Base-by-base conservation (phyloP, 305 asterid species). In the Rubia tinctorum region DNA sequence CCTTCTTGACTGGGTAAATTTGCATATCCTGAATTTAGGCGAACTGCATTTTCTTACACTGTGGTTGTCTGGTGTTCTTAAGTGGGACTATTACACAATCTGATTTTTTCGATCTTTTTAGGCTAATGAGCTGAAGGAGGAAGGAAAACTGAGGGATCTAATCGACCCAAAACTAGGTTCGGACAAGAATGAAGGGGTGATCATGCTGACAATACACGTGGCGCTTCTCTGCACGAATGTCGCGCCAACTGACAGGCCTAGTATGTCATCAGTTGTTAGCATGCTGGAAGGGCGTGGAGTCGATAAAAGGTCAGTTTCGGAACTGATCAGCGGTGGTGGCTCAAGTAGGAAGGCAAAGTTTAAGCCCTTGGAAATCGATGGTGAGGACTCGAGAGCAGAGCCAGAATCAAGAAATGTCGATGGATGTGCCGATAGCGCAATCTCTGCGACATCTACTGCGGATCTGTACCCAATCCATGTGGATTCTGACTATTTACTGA, bases 1-100 rank as follows among this genome's bases (percentile, higher is more conserved):
- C 75, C 86, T 90, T 75, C 91, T 88, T 15, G 95, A 87, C 53
- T 84, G 88, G 92, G 96, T 90, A 88, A 82, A 43, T 66, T 5
- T 66, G 30, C 22, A 1, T 34, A 22, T 25, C 44, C 27, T 47
- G 5, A 5, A n/a, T n/a, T n/a, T n/a, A n/a, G n/a, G n/a, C n/a
- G 2, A 0, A 40, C 8, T 49, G 56, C 56, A 49, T 56, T 25
- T 30, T 45, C 43, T 11, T 10, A 1, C n/a, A 8, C 3, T 22
- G 27, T 69, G 7, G n/a, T 69, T n/a, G 18, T 49, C 47, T n/a
- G n/a, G n/a, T n/a, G n/a, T n/a, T n/a, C n/a, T n/a, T n/a, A n/a
- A n/a, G n/a, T n/a, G n/a, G n/a, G n/a, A n/a, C n/a, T n/a, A n/a
- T n/a, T n/a, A n/a, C n/a, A n/a, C n/a, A n/a, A n/a, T n/a, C 7